phyloP scores from a whole-genome alignment of 1,284 basidiomycete genomes.

The Rhodotorula sp. region DNA sequence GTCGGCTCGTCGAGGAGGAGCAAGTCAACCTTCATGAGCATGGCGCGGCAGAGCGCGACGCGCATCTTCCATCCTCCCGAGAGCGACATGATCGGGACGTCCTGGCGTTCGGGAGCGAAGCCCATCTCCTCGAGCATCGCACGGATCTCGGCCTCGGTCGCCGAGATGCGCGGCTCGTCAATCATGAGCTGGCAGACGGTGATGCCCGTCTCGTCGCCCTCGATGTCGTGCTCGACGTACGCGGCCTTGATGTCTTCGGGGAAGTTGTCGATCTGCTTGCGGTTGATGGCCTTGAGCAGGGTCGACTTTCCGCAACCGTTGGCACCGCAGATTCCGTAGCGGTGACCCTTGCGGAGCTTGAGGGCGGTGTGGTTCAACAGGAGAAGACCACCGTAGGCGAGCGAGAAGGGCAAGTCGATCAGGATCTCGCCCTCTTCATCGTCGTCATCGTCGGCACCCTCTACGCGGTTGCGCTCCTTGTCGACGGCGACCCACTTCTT shows the following conservation, averaged over 20 bases:
- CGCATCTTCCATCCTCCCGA: slow-evolving; percentile 99
- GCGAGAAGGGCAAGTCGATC: slow-evolving; percentile 89
- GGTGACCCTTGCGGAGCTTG: slow-evolving; percentile 77
- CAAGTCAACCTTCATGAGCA: slow-evolving; percentile 94
- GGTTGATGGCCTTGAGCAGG: slow-evolving; percentile 82
- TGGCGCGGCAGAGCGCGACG: slow-evolving; percentile 61
- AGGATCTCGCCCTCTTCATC: slow-evolving; percentile 67
- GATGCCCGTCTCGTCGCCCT: slow-evolving; percentile 47
- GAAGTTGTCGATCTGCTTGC: slow-evolving; percentile 49
- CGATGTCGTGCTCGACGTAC: slow-evolving; percentile 50
- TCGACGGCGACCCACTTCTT: slow-evolving; percentile 76
- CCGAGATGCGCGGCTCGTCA: slow-evolving; percentile 46
- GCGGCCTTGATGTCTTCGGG: slow-evolving; percentile 47
- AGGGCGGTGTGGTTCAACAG: slow-evolving; percentile 93
- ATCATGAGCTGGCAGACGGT: slow-evolving; percentile 46
- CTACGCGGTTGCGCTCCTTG: slow-evolving; percentile 58
- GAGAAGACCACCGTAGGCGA: slow-evolving; percentile 93
- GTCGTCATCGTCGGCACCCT: slow-evolving; percentile 69
- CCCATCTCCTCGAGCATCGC: slow-evolving; percentile 81
- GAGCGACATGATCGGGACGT: slow-evolving; percentile 80
- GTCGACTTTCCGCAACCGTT: slow-evolving; percentile 98
- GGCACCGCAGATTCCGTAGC: slow-evolving; percentile 92
- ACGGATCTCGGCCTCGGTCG: slow-evolving; percentile 61
- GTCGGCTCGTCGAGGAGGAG: slow-evolving; percentile 90
- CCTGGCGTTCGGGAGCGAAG: slow-evolving; percentile 83